Percentiles rank a stretch among this genome's conserved stretches.
Evolutionary conservation across 768 basidiomycete genomes (phyloP).

Genomic region (Suillus brevipes): DNA sequence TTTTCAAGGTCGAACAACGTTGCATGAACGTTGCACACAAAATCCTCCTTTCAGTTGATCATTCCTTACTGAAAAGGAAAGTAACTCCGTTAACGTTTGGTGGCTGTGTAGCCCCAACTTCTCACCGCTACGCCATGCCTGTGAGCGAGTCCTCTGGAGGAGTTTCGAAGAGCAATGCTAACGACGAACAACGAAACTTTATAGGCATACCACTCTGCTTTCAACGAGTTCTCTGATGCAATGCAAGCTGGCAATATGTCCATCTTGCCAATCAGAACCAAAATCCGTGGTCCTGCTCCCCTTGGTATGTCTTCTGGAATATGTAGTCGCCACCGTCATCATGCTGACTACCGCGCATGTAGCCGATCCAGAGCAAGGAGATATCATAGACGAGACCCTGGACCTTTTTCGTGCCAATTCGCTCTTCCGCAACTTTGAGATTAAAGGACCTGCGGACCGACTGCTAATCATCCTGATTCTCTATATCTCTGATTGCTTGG

Average conservation of each 20-base stretch:
- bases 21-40: slow-evolving; percentile 3
- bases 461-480: slow-evolving; percentile 96
- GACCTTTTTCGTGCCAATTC: slow-evolving; percentile 99
- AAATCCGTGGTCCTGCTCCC: slow-evolving; percentile 90
- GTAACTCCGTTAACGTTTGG: not conserved
- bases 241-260: slow-evolving; percentile 88
- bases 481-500: slow-evolving; percentile 95
- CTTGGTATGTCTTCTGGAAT: slow-evolving; percentile 47
- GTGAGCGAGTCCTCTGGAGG: slow-evolving; percentile 37
- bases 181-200: not conserved
- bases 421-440: slow-evolving; percentile 99
- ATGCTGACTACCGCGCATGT: slow-evolving; percentile 15
- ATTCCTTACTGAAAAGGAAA: not conserved
- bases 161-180: not conserved
- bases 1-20: not conserved
- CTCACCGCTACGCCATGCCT: slow-evolving; percentile 43
- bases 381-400: slow-evolving; percentile 94
- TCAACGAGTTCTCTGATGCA: slow-evolving; percentile 83
- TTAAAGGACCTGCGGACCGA: slow-evolving; percentile 96
- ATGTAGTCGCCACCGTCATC: slow-evolving; percentile 14
- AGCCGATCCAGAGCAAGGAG: slow-evolving; percentile 80
- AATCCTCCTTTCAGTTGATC: slow-evolving; percentile 3
- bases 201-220: slow-evolving; percentile 96
- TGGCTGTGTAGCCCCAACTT: slow-evolving; percentile 32
- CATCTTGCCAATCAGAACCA: slow-evolving; percentile 88